Evolutionary conservation across 176 grass and related monocot genomes (phyloP).

Genomic region (Aegilops longissima): DNA sequence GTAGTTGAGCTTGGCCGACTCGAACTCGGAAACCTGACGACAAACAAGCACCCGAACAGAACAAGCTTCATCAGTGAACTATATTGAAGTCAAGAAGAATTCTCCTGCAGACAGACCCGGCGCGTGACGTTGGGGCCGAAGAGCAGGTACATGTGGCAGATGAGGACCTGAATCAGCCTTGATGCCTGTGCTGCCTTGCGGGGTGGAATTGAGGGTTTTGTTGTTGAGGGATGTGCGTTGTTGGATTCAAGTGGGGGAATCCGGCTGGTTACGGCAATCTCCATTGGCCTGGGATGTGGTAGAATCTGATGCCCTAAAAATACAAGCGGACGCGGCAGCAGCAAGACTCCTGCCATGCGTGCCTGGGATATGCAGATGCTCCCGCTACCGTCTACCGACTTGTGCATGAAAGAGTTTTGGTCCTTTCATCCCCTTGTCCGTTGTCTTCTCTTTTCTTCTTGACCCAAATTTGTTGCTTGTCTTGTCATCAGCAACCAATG

Average conservation of each 20-base stretch:
- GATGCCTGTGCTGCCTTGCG: background rate
- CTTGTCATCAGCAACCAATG: too few relatives aligned
- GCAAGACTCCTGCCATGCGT: background rate
- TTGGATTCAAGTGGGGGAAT: background rate
- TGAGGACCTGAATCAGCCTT: constrained; percentile 30
- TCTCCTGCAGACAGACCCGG: background rate
- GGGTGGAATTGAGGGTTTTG: background rate
- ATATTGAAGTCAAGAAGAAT: background rate
- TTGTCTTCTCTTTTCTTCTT: too few relatives aligned
- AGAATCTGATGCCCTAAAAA: constrained; percentile 44
- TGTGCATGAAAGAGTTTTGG: background rate
- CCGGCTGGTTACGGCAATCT: constrained; percentile 4
- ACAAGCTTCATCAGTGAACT: too few relatives aligned
- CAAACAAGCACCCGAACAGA: background rate
- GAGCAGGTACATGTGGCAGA: constrained; percentile 68
- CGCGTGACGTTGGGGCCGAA: constrained; percentile 39
- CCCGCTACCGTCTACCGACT: background rate
- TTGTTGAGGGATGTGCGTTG: background rate
- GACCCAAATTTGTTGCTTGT: too few relatives aligned
- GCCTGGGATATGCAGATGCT: background rate
- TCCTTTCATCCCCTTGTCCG: background rate
- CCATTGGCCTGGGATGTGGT: background rate
- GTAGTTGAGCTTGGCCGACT: constrained; percentile 48
- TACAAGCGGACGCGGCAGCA: background rate
- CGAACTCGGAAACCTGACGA: constrained; percentile 45